Evolutionary conservation across 257 asterid genomes (phyloP).

Genomic region (Eustoma russellianum): DNA sequence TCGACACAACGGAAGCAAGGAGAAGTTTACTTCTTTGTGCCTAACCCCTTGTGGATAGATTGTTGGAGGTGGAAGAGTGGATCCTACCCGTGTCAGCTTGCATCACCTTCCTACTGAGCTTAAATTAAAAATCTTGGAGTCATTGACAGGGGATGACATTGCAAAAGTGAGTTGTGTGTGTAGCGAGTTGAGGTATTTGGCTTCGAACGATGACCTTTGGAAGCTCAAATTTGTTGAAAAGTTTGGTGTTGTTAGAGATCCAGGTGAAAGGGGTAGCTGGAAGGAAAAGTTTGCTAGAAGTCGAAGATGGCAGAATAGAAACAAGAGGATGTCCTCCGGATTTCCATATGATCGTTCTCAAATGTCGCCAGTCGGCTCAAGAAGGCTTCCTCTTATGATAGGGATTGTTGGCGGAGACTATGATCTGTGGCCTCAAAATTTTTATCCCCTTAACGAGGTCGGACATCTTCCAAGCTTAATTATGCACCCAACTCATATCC

Average conservation of each 20-base stretch:
- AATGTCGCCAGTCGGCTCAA: constrained; percentile 2
- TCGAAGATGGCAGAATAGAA: constrained; percentile 29
- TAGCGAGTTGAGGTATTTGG: constrained; percentile 49
- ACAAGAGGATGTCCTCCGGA: constrained; percentile 14
- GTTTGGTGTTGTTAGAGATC: constrained; percentile 25
- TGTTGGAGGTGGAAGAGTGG: no score
- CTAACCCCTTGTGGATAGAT: no score
- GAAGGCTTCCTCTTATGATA: constrained; percentile 26
- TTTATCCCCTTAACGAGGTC: constrained; percentile 8
- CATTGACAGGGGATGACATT: constrained; percentile 49
- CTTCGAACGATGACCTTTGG: constrained; percentile 73
- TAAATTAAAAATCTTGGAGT: constrained; percentile 59
- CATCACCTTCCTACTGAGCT: constrained; percentile 76
- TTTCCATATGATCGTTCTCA: constrained; percentile 3
- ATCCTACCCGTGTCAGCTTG: no score
- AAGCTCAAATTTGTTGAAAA: constrained; percentile 46
- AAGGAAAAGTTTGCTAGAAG: constrained; percentile 44
- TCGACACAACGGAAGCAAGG: no score
- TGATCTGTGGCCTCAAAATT: constrained; percentile 20
- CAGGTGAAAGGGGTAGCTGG: constrained; percentile 39
- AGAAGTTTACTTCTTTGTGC: no score
- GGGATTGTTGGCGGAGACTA: constrained; percentile 33
- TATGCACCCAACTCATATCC: constrained; percentile 19
- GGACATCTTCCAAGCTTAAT: neutral
- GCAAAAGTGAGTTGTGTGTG: constrained; percentile 55